Conservation (phyloP, 768 basidiomycete species). For the Pleurotus salmoneostramineus region DNA sequence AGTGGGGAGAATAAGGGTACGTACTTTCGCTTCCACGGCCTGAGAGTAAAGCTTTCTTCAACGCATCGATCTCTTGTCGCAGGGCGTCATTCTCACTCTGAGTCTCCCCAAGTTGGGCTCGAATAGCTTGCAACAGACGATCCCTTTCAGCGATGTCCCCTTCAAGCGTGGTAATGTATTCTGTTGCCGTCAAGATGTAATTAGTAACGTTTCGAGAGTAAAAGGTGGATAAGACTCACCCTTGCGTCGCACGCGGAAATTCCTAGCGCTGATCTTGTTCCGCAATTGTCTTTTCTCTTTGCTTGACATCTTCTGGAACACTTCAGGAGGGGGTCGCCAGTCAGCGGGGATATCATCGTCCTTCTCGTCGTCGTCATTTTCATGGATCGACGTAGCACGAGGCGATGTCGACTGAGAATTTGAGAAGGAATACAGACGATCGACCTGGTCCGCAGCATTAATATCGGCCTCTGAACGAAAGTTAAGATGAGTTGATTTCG, state of each 20-base stretch:
- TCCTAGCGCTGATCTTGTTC: slow-evolving; percentile 95
- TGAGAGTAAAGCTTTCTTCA: slow-evolving; percentile 73
- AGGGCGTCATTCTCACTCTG: slow-evolving; percentile 82
- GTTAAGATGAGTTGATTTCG: no score
- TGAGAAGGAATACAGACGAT: background rate
- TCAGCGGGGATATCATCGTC: slow-evolving; percentile 64
- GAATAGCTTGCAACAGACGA: slow-evolving; percentile 82
- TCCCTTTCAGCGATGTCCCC: slow-evolving; percentile 92
- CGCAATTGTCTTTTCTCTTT: slow-evolving; percentile 96
- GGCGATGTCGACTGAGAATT: background rate
- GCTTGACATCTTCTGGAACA: slow-evolving; percentile 91
- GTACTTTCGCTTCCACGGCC: slow-evolving; percentile 41
- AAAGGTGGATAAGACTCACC: slow-evolving; percentile 39
- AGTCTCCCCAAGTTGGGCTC: slow-evolving; percentile 74
- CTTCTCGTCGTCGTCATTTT: slow-evolving; percentile 19
- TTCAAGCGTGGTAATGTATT: slow-evolving; percentile 94
- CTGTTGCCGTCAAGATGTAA: slow-evolving; percentile 31
- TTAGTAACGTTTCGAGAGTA: background rate
- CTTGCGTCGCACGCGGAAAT: slow-evolving; percentile 93
- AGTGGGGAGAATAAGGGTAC: background rate
- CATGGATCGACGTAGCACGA: background rate
- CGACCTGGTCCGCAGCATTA: background rate
- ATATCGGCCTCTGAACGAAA: background rate
- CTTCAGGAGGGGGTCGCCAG: slow-evolving; percentile 86
- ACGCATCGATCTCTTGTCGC: slow-evolving; percentile 66